Conservation (phyloP, 345 rosid genomes). For the Salix dunnii region DNA sequence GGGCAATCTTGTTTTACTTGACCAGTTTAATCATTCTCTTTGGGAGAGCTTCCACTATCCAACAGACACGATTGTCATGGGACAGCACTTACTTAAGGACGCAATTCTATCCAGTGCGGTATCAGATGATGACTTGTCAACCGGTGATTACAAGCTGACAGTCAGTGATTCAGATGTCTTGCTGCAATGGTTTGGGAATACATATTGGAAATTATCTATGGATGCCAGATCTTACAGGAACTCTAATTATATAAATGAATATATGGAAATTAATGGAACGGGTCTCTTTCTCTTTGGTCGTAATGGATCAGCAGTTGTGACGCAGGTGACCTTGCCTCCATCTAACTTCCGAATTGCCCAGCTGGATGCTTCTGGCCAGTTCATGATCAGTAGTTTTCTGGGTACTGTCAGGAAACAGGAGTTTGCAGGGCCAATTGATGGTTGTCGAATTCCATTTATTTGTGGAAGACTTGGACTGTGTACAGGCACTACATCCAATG, state of each 20-base stretch:
- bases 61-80: slow-evolving; percentile 67
- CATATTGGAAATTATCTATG: slow-evolving; percentile 77
- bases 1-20: slow-evolving; percentile 74
- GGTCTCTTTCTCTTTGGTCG: slow-evolving; percentile 58
- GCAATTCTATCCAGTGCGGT: slow-evolving; percentile 45
- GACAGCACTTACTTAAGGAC: slow-evolving; percentile 50
- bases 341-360: slow-evolving; percentile 54
- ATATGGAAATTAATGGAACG: slow-evolving; percentile 50
- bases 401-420: slow-evolving; percentile 38
- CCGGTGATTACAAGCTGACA: slow-evolving; percentile 56
- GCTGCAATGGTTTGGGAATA: slow-evolving; percentile 57
- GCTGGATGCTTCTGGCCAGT: slow-evolving; percentile 56
- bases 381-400: slow-evolving; percentile 46
- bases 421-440: slow-evolving; percentile 52
- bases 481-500: slow-evolving; percentile 24
- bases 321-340: slow-evolving; percentile 38
- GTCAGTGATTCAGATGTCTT: slow-evolving; percentile 46
- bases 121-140: slow-evolving; percentile 41
- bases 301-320: slow-evolving; percentile 52
- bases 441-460: slow-evolving; percentile 55
- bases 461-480: slow-evolving; percentile 68
- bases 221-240: slow-evolving; percentile 40
- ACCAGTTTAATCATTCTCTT: slow-evolving; percentile 49
- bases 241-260: slow-evolving; percentile 44
- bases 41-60: slow-evolving; percentile 84